Percentiles rank a stretch among this genome's conserved stretches.
These are phyloP conservation scores for Diaporthe nobilis DNA, from an alignment of 2,329 filamentous ascomycete species.

Conservation along the genomic window DNA sequence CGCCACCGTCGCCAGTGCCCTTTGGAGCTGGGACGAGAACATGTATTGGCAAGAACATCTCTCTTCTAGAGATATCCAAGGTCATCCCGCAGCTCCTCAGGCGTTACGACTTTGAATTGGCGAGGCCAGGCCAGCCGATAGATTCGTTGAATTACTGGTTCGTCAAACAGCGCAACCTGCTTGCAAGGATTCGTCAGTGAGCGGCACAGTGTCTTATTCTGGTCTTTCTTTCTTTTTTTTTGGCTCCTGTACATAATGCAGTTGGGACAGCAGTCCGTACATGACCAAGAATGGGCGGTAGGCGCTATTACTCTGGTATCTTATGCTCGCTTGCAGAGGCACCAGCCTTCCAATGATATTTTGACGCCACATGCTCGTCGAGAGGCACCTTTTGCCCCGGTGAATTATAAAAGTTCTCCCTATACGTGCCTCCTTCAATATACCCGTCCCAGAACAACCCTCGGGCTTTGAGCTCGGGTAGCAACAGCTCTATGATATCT, in stretches of 20 bases:
- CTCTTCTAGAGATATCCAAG: slow-evolving; percentile 32
- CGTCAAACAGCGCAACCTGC: background rate
- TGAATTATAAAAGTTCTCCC: slow-evolving; percentile 58
- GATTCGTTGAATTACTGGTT: slow-evolving; percentile 9
- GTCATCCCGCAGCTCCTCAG: slow-evolving; percentile 29
- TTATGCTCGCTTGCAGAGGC: slow-evolving; percentile 46
- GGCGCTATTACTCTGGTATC: slow-evolving; percentile 44
- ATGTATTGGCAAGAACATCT: slow-evolving; percentile 55
- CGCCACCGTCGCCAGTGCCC: slow-evolving; percentile 45
- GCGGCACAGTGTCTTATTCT: background rate
- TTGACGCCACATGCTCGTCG: slow-evolving; percentile 56
- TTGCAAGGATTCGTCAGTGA: background rate
- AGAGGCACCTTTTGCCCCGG: slow-evolving; percentile 53
- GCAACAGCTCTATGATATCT: slow-evolving; percentile 74
- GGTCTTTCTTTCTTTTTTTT: too few relatives aligned
- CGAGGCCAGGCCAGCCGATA: background rate
- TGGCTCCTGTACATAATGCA: background rate
- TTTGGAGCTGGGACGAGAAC: slow-evolving; percentile 66
- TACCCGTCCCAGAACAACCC: slow-evolving; percentile 70
- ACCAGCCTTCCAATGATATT: slow-evolving; percentile 57
- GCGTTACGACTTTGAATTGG: slow-evolving; percentile 24
- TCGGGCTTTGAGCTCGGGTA: slow-evolving; percentile 72
- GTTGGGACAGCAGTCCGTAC: background rate
- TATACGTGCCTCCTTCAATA: slow-evolving; percentile 58
- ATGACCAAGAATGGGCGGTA: background rate